A percentile compares a stretch with the other conserved stretches of the same genome.
These are phyloP conservation scores for Hypoxylon sp. DNA, from an alignment of 2,329 filamentous ascomycete species.

Conservation along the genomic window DNA sequence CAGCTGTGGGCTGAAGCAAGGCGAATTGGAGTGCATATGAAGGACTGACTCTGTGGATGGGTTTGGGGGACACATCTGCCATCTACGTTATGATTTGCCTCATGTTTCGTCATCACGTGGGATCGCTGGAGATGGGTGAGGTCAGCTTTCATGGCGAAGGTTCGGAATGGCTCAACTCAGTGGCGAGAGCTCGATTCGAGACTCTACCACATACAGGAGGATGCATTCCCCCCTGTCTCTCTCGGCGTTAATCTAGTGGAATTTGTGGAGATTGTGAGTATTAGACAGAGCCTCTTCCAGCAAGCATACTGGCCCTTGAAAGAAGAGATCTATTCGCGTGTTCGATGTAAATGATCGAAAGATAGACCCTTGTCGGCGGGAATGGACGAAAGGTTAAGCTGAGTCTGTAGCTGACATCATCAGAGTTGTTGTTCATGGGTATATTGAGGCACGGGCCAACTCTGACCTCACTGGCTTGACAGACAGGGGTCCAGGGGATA, in stretches of 20 bases:
- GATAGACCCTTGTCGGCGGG: neutral
- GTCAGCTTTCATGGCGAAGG: slow-evolving; percentile 37
- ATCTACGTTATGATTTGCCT: slow-evolving; percentile 36
- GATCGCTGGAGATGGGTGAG: slow-evolving; percentile 42
- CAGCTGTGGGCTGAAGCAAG: slow-evolving; percentile 2
- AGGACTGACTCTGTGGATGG: slow-evolving; percentile 7
- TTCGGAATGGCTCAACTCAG: slow-evolving; percentile 25
- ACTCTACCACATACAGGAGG: slow-evolving; percentile 16
- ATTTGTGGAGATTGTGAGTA: slow-evolving; percentile 31
- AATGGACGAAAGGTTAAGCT: slow-evolving; percentile 7
- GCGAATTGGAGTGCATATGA: slow-evolving; percentile 20
- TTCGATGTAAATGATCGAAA: neutral
- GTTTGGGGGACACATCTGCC: slow-evolving; percentile 3
- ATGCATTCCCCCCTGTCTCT: slow-evolving; percentile 31
- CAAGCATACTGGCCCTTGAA: slow-evolving; percentile 4
- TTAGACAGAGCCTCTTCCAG: slow-evolving; percentile 34
- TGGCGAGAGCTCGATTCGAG: slow-evolving; percentile 39
- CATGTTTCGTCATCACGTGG: slow-evolving; percentile 50
- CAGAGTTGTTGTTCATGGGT: slow-evolving; percentile 18
- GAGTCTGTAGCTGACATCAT: slow-evolving; percentile 42
- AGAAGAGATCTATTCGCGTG: neutral
- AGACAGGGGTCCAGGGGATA: neutral
- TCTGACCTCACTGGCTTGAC: slow-evolving; percentile 35
- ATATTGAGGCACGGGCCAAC: slow-evolving; percentile 33
- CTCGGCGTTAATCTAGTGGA: slow-evolving; percentile 27